These are phyloP conservation scores for Kwoniella shandongensis DNA, from an alignment of 768 basidiomycete species.

Conservation along the genomic window DNA sequence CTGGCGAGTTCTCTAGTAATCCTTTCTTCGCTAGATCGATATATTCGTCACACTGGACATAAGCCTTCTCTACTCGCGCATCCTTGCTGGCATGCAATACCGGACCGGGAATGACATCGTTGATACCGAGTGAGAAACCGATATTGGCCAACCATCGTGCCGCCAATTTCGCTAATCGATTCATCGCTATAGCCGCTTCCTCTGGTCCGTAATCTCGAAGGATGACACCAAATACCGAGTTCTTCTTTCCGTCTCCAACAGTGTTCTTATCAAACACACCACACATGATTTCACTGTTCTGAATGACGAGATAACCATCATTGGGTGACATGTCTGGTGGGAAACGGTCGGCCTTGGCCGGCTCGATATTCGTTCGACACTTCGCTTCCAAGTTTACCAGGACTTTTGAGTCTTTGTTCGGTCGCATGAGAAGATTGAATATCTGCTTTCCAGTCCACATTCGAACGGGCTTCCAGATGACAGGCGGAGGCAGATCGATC, in stretches of 20 bases:
- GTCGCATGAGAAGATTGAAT: slow-evolving; percentile 96
- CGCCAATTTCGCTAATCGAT: slow-evolving; percentile 88
- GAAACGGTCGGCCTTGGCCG: slow-evolving; percentile 56
- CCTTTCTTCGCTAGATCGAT: slow-evolving; percentile 90
- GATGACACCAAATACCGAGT: slow-evolving; percentile 97
- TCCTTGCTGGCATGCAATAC: slow-evolving; percentile 79
- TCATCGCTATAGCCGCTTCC: slow-evolving; percentile 93
- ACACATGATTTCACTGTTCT: slow-evolving; percentile 99
- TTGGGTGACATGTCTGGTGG: slow-evolving; percentile 84
- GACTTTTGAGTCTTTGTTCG: slow-evolving; percentile 77
- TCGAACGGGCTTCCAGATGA: slow-evolving; percentile 85
- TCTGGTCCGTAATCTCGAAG: slow-evolving; percentile 93
- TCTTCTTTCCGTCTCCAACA: slow-evolving; percentile 97
- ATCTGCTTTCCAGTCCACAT: slow-evolving; percentile 99
- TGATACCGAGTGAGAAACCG: slow-evolving; percentile 97
- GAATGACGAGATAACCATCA: slow-evolving; percentile 94
- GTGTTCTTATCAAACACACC: slow-evolving; percentile 99
- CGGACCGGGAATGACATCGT: slow-evolving; percentile 95
- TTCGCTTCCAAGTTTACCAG: slow-evolving; percentile 94
- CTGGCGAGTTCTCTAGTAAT: slow-evolving; percentile 92
- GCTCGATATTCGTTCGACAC: slow-evolving; percentile 68
- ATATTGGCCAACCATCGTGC: slow-evolving; percentile 94
- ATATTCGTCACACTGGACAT: slow-evolving; percentile 77
- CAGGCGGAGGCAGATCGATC: slow-evolving; percentile 92
- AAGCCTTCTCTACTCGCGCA: slow-evolving; percentile 78